Base-by-base conservation (phyloP, 2,329 filamentous ascomycete species). In the Cercospora sesami region DNA sequence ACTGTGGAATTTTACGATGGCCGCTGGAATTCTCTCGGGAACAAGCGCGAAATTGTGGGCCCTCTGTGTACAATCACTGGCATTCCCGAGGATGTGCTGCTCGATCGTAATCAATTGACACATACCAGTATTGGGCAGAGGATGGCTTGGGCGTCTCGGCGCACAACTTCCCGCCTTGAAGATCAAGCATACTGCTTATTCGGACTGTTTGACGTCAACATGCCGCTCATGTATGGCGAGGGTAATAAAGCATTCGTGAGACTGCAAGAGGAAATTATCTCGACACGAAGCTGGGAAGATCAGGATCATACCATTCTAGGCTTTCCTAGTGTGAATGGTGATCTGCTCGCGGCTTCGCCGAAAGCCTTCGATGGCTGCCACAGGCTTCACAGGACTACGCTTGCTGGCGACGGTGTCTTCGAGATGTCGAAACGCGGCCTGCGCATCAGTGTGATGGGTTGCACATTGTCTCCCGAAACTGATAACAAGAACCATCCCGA, bases 171-270 rank as follows among this genome's bases (percentile, higher is more conserved):
- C 0, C 1, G 36, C 1, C 8, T 16, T 1, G 59, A 61, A 2
- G 59, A 61, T 30, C 12, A 39, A 45, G 59, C 59, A 14, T 61
- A 48, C 36, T 61, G 59, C 23, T 26, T 61, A 9, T 36, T 61
- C 9, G 59, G 36, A 3, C 3, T 61, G 1, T 61, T 48, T 6
- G 59, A 45, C 12, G 59, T 61, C 3, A 61, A 61, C 23, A 26
- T 48, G 0, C 36, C 59, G 12, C 59, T 61, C 18, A 14, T 61
- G 26, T 61, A 48, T n/a, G 59, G 36, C 18, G 59, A 61, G 12
- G 59, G 59, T 2, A 4, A 23, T n/a, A 61, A n/a, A 8, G 59
- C 59, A 1, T 61, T 61, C n/a, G 21, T 16, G n/a, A 23, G 59
- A 28, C 8, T 45, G 16, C 59, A 61, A 61, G 59, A 42, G 12